Evolutionary conservation across 2,329 filamentous ascomycete species (phyloP).

Genomic region (Dothideomycetidae sp.): DNA sequence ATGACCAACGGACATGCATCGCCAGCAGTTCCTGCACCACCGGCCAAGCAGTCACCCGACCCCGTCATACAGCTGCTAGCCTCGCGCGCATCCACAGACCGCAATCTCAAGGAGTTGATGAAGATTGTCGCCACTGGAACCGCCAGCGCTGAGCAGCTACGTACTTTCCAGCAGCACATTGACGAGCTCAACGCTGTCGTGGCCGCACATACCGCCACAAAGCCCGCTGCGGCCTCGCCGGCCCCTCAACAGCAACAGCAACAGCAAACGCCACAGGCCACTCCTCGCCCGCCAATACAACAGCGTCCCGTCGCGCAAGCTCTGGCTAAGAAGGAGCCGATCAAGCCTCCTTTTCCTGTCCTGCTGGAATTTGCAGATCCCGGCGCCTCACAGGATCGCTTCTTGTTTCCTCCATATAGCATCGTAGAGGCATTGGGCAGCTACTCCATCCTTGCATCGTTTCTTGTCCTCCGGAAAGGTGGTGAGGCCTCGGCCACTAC

Average conservation of each 20-base stretch:
- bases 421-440: conserved; percentile 51
- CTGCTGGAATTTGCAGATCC: conserved; percentile 48
- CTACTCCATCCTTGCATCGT: conserved; percentile 53
- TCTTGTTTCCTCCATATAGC: conserved; percentile 64
- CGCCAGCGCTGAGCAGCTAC: conserved; percentile 55
- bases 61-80: conserved; percentile 71
- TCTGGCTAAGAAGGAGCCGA: conserved; percentile 38
- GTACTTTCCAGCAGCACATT: conserved; percentile 66
- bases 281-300: conserved; percentile 10
- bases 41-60: conserved; percentile 33
- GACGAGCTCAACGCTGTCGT: conserved; percentile 54
- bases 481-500: conserved; percentile 35
- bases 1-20: conserved; percentile 18
- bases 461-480: conserved; percentile 61
- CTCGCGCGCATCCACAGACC: conserved; percentile 58
- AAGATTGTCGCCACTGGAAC: conserved; percentile 66
- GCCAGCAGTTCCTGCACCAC: conserved; percentile 13
- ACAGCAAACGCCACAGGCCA: conserved; percentile 11
- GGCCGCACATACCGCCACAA: conserved; percentile 24
- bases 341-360: conserved; percentile 45
- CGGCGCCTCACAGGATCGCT: conserved; percentile 56
- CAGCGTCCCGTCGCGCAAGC: conserved; percentile 21
- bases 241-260: conserved; percentile 7
- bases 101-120: conserved; percentile 63
- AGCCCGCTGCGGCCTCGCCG: background rate